Evolutionary conservation across 345 rosid genomes (phyloP).

Genomic region (Eucalyptus regnans): DNA sequence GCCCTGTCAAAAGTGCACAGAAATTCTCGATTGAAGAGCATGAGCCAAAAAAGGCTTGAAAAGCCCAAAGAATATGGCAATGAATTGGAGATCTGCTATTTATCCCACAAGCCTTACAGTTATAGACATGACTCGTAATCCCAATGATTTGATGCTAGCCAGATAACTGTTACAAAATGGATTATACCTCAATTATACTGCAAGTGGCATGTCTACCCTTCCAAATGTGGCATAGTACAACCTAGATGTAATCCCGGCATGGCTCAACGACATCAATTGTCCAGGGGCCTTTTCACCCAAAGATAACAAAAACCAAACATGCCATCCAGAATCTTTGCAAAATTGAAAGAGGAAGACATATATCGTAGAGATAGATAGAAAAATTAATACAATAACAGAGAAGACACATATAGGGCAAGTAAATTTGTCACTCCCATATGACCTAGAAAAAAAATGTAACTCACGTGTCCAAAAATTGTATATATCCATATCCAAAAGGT

Average conservation of each 20-base stretch:
- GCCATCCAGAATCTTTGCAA: not conserved
- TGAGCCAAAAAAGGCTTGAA: not conserved
- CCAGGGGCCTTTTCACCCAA: not conserved
- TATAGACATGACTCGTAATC: not conserved
- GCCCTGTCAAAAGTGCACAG: constrained; percentile 29
- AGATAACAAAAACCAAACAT: not conserved
- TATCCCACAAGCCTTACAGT: not conserved
- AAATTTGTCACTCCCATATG: constrained; percentile 39
- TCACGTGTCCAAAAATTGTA: constrained; percentile 87
- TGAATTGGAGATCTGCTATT: not conserved
- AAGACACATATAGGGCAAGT: not conserved
- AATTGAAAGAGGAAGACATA: not conserved
- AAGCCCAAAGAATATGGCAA: not conserved
- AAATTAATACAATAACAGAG: not conserved
- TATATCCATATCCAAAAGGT: constrained; percentile 84
- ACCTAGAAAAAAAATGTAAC: not conserved
- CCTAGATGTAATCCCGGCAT: not conserved
- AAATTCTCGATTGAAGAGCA: not conserved
- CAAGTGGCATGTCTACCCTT: not conserved
- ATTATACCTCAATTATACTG: not conserved
- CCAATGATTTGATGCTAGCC: not conserved
- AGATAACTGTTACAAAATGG: not conserved
- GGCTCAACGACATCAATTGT: not conserved
- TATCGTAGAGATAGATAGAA: not conserved
- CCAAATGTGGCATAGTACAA: not conserved